These are phyloP conservation scores for Penicillium sp. DNA, from an alignment of 2,329 filamentous ascomycete genomes.

Conservation along the genomic window DNA sequence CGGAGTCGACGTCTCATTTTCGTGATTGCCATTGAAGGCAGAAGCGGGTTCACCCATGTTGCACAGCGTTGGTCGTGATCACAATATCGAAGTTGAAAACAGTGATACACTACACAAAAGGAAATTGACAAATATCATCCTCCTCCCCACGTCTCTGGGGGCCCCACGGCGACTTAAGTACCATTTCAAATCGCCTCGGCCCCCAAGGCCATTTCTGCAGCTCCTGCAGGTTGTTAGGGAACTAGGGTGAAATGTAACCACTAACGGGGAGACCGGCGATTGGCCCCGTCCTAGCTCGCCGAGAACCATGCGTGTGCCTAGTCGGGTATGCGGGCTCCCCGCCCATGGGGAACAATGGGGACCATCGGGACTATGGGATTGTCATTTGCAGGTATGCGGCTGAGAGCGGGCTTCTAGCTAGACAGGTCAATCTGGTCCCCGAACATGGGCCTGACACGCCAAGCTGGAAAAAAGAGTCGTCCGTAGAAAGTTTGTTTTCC, in stretches of 20 bases:
- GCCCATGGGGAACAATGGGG: neutral
- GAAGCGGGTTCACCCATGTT: constrained; percentile 5
- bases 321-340: neutral
- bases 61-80: neutral
- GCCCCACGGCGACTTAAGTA: neutral
- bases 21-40: neutral
- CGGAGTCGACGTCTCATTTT: constrained; percentile 3
- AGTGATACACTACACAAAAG: neutral
- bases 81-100: neutral
- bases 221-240: neutral
- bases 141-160: neutral
- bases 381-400: neutral
- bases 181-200: neutral
- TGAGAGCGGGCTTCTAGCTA: neutral
- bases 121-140: neutral
- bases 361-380: neutral
- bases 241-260: too few relatives aligned
- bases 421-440: neutral
- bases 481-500: too few relatives aligned
- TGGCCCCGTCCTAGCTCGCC: neutral
- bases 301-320: too few relatives aligned
- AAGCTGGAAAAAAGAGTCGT: neutral
- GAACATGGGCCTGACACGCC: neutral
- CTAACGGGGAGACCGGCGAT: neutral
- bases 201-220: neutral